phyloP scores from a whole-genome alignment of 169 alveolate species.

The Miamiensis avidus region DNA sequence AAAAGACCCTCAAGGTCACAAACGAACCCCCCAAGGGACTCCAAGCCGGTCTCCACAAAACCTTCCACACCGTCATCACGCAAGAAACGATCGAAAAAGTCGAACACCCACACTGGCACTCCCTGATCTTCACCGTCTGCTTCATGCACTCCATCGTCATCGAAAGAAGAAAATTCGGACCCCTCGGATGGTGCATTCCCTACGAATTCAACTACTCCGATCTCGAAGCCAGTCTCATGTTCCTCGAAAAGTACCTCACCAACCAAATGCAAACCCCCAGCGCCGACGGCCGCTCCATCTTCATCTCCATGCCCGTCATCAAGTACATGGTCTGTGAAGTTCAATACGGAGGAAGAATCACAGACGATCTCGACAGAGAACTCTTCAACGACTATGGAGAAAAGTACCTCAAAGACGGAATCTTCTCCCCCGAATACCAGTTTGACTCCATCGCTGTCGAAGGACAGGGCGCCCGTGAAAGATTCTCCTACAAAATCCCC shows the following conservation, averaged over 20 bases:
- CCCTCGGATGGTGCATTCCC: constrained; percentile 97
- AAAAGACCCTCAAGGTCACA: constrained; percentile 95
- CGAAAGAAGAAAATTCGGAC: constrained; percentile 96
- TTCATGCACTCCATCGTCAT: constrained; percentile 94
- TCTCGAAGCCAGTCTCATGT: constrained; percentile 93
- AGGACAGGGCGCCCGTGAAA: constrained; percentile 71
- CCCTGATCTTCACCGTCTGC: constrained; percentile 90
- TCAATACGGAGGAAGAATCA: constrained; percentile 97
- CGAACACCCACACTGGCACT: constrained; percentile 94
- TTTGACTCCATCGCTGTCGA: constrained; percentile 64
- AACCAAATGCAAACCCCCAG: constrained; percentile 66
- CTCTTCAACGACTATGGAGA: constrained; percentile 92
- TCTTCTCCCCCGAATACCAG: constrained; percentile 62
- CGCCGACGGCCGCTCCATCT: constrained; percentile 1
- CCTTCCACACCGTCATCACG: constrained; percentile 91
- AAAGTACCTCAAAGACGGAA: constrained; percentile 84
- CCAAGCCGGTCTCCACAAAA: constrained; percentile 94
- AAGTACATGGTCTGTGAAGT: constrained; percentile 96
- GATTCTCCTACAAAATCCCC: constrained; percentile 84
- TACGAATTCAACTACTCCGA: constrained; percentile 96
- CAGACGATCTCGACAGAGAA: constrained; percentile 95
- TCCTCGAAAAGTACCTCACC: constrained; percentile 94
- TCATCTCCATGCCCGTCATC: constrained; percentile 87
- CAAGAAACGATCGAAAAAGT: constrained; percentile 93
- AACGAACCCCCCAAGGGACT: constrained; percentile 96